Evolutionary conservation across 2,329 filamentous ascomycete species (phyloP), one percentile per base, ranked within the genome.

Genomic region (Pseudogymnoascus sp.): DNA sequence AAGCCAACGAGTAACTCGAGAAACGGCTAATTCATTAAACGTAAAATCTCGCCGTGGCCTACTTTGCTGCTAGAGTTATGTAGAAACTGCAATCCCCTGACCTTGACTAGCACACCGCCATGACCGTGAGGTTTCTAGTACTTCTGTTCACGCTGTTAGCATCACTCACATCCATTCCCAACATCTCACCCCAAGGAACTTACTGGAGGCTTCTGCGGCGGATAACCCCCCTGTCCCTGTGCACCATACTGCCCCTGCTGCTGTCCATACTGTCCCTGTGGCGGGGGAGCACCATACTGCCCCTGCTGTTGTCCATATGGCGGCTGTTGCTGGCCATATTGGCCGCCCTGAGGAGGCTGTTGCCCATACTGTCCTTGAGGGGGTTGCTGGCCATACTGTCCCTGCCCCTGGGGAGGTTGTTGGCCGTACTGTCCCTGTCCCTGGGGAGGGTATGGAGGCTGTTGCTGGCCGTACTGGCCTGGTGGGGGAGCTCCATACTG

Each of bases 401-500:
- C n/a, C n/a, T n/a, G n/a, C n/a, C 66, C 65, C 50, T 66, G 67
- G 7, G 50, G 24, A 4, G 50, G 50, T 6, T 56, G 50, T 19
- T 61, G 66, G 3, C 62, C 62, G 50, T 74, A 69, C 62, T 65
- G 65, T 31, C 66, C 65, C 50, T 69, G 70, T 24, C 64, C 63
- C 31, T 66, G 67, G 6, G 53, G 53, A 60, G 56, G 67, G 29
- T 70, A 69, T 40, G 67, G 68, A 11, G 44, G 44, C 44, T 29
- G 44, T 24, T 26, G 44, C 44, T 50, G 44, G 1, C 44, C 44
- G 24, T 50, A 50, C 21, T 50, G 44, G 0, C 44, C 44, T 4
- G 4, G 24, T 1, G 38, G 11, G 2, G 42, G 71, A 42, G 67
- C 69, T 3, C 72, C 72, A 62, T 73, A 72, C 16, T 70, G 70